Conservation (phyloP, 2,329 filamentous ascomycete genomes). For the Bipolaris gigantea region DNA sequence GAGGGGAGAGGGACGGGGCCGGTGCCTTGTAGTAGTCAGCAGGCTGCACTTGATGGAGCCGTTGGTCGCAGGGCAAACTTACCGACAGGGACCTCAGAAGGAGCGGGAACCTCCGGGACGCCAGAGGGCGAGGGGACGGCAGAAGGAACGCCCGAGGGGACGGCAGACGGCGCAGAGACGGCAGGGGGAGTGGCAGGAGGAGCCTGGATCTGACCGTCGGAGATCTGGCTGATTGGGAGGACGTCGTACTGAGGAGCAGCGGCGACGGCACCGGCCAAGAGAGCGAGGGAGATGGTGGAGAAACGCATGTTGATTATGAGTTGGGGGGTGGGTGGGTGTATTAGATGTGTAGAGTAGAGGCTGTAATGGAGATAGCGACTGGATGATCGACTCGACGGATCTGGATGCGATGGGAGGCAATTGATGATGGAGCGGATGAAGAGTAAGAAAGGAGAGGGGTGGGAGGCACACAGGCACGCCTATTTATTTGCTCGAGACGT, state of each 20-base stretch:
- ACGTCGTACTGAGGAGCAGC: constrained; percentile 31
- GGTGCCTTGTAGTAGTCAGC: not conserved
- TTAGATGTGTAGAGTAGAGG: constrained; percentile 4
- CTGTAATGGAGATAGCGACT: constrained; percentile 14
- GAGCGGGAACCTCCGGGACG: not conserved
- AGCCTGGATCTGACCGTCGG: constrained; percentile 45
- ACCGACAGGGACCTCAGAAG: not conserved
- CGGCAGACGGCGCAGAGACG: not conserved
- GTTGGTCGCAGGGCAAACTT: not conserved
- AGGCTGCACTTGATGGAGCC: not conserved
- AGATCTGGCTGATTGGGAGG: constrained; percentile 44
- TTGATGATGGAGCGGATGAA: constrained; percentile 6
- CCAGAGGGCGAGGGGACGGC: not conserved
- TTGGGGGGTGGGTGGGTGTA: constrained; percentile 10
- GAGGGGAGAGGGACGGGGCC: not conserved
- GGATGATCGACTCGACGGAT: constrained; percentile 19
- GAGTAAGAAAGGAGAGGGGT: constrained; percentile 13
- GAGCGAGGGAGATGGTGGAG: constrained; percentile 31
- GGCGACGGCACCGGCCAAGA: constrained; percentile 34
- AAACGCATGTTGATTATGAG: constrained; percentile 37
- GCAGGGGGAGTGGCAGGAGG: constrained; percentile 23
- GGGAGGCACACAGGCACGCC: not conserved
- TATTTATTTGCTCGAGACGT: constrained; percentile 19
- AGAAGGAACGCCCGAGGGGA: not conserved
- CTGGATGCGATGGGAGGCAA: constrained; percentile 4